phyloP scores from a whole-genome alignment of 352 stramenopile species.

The Pythium rhizo-oryzae region DNA sequence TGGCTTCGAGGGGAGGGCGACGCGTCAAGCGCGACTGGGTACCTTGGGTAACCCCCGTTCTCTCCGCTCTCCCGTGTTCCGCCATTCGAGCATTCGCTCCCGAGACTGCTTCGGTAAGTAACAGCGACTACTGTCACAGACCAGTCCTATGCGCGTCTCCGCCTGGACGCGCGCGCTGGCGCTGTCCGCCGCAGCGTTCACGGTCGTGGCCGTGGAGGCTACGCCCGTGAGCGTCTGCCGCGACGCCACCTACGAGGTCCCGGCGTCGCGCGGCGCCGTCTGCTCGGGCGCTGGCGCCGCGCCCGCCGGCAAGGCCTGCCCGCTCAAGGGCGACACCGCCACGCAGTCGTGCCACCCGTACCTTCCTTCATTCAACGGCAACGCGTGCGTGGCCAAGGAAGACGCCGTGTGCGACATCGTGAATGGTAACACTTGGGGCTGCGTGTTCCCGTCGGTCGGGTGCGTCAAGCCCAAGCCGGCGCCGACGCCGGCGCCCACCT shows the following conservation, averaged over 20 bases:
- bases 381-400: conserved; percentile 29
- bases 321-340: conserved; percentile 44
- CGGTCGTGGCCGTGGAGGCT: conserved; percentile 16
- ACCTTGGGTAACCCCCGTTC: background rate
- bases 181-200: background rate
- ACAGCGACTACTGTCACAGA: background rate
- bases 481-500: background rate
- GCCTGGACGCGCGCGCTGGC: background rate
- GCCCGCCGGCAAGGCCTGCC: conserved; percentile 46
- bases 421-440: conserved; percentile 27
- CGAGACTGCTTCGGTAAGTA: background rate
- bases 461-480: conserved; percentile 2
- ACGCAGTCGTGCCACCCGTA: conserved; percentile 43
- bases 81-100: background rate
- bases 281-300: conserved; percentile 47
- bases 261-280: conserved; percentile 39
- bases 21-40: background rate
- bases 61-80: background rate
- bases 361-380: conserved; percentile 42
- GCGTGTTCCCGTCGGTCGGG: conserved; percentile 17
- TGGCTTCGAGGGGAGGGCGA: too few species aligned
- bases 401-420: conserved; percentile 47
- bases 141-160: background rate
- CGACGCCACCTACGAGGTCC: conserved; percentile 61
- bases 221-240: conserved; percentile 49